phyloP scores from a whole-genome alignment of 345 rosid genomes.

The Durio zibethinus region DNA sequence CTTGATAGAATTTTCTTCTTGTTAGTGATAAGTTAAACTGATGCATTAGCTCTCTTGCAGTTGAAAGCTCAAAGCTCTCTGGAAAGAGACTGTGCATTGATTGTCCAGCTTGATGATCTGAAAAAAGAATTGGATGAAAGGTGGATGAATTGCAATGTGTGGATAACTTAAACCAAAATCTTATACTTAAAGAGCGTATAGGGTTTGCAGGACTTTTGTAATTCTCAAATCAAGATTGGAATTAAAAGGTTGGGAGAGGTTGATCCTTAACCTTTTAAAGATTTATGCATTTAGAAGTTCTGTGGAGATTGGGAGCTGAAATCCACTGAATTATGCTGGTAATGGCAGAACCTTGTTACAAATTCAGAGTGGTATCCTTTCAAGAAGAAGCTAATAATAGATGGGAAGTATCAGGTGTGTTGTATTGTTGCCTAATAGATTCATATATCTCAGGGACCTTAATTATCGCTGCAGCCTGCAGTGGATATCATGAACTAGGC shows the following conservation, averaged over 20 bases:
- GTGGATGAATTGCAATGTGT: not conserved
- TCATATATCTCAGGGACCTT: too few species aligned
- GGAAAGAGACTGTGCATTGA: not conserved
- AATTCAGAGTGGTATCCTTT: conserved; percentile 13
- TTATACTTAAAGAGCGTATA: not conserved
- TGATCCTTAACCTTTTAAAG: not conserved
- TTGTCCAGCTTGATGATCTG: not conserved
- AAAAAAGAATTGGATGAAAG: conserved; percentile 12
- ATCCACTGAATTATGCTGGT: not conserved
- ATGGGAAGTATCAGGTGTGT: too few species aligned
- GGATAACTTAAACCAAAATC: conserved; percentile 6
- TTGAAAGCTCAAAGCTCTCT: not conserved
- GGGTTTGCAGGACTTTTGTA: not conserved
- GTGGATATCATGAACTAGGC: too few species aligned
- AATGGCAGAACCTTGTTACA: conserved; percentile 9
- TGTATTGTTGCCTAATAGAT: too few species aligned
- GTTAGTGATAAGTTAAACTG: not conserved
- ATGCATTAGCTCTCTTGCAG: not conserved
- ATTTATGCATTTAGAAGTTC: not conserved
- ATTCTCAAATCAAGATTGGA: not conserved
- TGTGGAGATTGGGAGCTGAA: not conserved
- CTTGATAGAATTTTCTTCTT: not conserved
- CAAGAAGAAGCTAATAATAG: too few species aligned
- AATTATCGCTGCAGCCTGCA: too few species aligned
- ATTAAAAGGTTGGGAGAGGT: conserved; percentile 24